A percentile compares a stretch with the other conserved stretches of the same genome.
phyloP scores from a whole-genome alignment of 768 basidiomycete genomes.

The Lactifluus volemus region DNA sequence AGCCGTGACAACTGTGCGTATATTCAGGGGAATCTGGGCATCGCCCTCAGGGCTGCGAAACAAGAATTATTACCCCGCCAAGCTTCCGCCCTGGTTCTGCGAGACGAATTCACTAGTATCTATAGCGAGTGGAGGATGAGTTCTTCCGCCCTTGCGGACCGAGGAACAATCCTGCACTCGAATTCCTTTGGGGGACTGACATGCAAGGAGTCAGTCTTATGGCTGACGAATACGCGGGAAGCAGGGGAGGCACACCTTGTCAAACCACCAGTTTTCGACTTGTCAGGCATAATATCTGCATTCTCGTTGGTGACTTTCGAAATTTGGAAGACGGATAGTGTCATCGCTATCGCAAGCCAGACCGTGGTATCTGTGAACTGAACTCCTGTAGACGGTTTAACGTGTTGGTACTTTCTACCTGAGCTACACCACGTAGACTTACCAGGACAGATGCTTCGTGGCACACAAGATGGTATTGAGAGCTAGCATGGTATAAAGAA shows the following conservation, averaged over 20 bases:
- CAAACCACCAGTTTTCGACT: neutral
- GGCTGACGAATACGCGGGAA: neutral
- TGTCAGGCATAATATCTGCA: neutral
- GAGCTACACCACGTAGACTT: neutral
- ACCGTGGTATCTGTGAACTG: slow-evolving; percentile 5
- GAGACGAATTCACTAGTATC: neutral
- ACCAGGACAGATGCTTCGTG: slow-evolving; percentile 6
- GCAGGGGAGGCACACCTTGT: neutral
- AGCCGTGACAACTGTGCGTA: too few relatives aligned
- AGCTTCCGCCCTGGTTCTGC: neutral
- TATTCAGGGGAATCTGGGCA: too few relatives aligned
- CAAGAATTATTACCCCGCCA: neutral
- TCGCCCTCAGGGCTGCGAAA: neutral
- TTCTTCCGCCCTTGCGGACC: neutral
- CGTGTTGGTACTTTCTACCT: neutral
- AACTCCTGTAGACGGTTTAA: neutral
- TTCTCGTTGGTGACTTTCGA: neutral
- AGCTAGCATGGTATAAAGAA: neutral
- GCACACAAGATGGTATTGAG: neutral
- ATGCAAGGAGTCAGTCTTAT: neutral
- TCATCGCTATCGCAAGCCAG: slow-evolving; percentile 7
- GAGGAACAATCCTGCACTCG: neutral
- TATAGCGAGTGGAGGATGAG: neutral
- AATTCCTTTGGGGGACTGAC: neutral
- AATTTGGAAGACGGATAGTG: neutral